These are phyloP conservation scores for Thielaviopsis punctulata DNA, from an alignment of 2,329 filamentous ascomycete species.

Conservation along the genomic window DNA sequence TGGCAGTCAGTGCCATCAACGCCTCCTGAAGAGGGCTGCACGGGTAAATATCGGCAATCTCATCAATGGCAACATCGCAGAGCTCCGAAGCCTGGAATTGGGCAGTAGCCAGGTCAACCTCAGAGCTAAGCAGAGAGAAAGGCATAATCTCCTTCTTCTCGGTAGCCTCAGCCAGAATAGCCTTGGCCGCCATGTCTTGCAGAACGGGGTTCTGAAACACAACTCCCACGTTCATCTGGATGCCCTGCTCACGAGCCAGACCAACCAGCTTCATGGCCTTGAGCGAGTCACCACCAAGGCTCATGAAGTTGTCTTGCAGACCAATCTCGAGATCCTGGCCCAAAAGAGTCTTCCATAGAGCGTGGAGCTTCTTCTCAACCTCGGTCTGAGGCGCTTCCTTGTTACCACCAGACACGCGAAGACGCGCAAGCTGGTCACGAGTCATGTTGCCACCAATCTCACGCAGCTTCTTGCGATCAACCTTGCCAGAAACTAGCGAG, in stretches of 20 bases:
- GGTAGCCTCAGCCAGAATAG: constrained; percentile 14
- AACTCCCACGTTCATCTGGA: constrained; percentile 27
- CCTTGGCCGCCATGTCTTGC: constrained; percentile 24
- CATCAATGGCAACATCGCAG: constrained; percentile 21
- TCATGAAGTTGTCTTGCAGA: constrained; percentile 28
- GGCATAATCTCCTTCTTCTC: constrained; percentile 17
- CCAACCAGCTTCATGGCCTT: constrained; percentile 34
- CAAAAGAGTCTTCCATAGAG: constrained; percentile 23
- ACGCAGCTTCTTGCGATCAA: constrained; percentile 30
- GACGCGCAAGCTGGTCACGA: constrained; percentile 15
- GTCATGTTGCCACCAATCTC: constrained; percentile 26
- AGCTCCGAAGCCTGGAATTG: constrained; percentile 23
- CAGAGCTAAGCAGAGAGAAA: constrained; percentile 24
- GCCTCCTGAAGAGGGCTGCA: constrained; percentile 38
- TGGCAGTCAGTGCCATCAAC: constrained; percentile 34
- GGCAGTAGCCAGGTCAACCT: constrained; percentile 19
- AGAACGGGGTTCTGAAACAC: constrained; percentile 30
- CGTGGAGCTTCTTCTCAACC: constrained; percentile 22
- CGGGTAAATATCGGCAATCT: constrained; percentile 34
- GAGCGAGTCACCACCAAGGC: constrained; percentile 32
- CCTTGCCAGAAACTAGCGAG: constrained; percentile 31
- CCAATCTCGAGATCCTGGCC: constrained; percentile 20
- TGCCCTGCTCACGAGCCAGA: constrained; percentile 22
- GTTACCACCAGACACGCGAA: constrained; percentile 15
- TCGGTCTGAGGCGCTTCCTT: constrained; percentile 22